Conservation (phyloP, 305 asterid genomes). For the Rubia balearica region DNA sequence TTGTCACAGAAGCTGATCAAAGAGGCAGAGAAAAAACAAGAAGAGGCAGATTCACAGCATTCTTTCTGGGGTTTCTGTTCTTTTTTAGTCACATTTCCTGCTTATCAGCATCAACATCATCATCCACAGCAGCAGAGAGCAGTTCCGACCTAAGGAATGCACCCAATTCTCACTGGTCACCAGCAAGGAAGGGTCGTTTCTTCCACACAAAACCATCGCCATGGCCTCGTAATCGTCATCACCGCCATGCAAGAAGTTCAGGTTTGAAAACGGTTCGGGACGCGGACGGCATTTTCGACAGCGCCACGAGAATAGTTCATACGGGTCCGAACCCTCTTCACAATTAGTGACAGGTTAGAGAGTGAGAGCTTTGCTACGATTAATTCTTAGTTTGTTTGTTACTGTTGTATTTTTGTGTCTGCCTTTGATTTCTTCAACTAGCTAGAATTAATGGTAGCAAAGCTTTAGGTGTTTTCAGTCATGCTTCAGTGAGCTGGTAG, state of each 20-base stretch:
- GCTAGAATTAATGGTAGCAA: conserved; percentile 59
- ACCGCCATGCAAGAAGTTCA: conserved; percentile 21
- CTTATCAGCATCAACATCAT: conserved; percentile 19
- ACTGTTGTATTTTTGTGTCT: conserved; percentile 6
- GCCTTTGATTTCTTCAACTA: not conserved
- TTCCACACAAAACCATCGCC: conserved; percentile 5
- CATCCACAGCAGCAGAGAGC: conserved; percentile 17
- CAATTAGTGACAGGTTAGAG: conserved; percentile 26
- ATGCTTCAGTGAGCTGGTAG: conserved; percentile 25
- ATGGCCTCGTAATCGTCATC: not conserved
- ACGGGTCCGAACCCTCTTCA: conserved; percentile 90
- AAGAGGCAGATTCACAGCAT: conserved; percentile 18
- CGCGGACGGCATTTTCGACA: conserved; percentile 27
- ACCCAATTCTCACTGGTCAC: conserved; percentile 18
- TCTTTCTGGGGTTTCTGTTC: conserved; percentile 30
- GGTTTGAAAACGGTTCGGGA: not conserved
- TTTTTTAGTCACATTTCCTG: conserved; percentile 26
- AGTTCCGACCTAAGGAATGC: not conserved
- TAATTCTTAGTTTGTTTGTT: conserved; percentile 34
- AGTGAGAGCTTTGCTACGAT: conserved; percentile 42
- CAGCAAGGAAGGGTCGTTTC: conserved; percentile 32
- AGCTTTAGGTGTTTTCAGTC: conserved; percentile 27
- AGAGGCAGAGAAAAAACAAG: conserved; percentile 18
- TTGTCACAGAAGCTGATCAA: conserved; percentile 9
- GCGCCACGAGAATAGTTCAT: conserved; percentile 52